Conservation (phyloP, 306 rosid species). For the Ochetophila trinervis region DNA sequence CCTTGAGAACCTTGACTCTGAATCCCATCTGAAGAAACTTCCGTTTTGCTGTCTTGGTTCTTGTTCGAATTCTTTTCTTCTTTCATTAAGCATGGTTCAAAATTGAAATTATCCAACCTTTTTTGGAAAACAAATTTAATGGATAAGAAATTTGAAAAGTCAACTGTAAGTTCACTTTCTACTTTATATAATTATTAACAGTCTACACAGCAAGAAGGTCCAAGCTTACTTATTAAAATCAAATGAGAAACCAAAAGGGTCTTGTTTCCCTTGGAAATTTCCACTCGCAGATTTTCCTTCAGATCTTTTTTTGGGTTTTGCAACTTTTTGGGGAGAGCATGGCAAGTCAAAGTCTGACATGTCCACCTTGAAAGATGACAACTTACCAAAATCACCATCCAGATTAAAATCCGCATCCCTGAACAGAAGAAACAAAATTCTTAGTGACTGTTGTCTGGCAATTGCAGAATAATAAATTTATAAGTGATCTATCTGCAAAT, state of each 20-base stretch:
- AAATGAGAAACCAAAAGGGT: constrained; percentile 58
- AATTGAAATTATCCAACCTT: constrained; percentile 68
- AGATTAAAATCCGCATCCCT: constrained; percentile 88
- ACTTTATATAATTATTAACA: constrained; percentile 1
- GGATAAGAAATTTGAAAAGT: constrained; percentile 22
- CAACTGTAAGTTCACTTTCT: constrained; percentile 8
- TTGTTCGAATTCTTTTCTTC: constrained; percentile 37
- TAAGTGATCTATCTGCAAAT: constrained; percentile 8
- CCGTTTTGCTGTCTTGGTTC: constrained; percentile 37
- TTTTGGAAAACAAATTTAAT: constrained; percentile 12
- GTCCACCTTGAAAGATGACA: constrained; percentile 83
- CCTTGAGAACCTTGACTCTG: constrained; percentile 37
- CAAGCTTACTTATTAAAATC: constrained; percentile 80
- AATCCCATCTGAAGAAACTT: constrained; percentile 37
- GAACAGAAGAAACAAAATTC: constrained; percentile 17
- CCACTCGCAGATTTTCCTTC: constrained; percentile 51
- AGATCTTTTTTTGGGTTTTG: constrained; percentile 44
- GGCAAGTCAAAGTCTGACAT: constrained; percentile 83
- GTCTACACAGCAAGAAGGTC: constrained; percentile 12
- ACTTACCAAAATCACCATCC: constrained; percentile 70
- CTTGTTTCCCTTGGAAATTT: constrained; percentile 44
- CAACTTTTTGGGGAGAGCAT: constrained; percentile 46
- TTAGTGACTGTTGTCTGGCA: constrained; percentile 22
- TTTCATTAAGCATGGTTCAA: constrained; percentile 39
- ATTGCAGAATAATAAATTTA: constrained; percentile 24